Evolutionary conservation across 352 stramenopile genomes (phyloP), one percentile per base, ranked within the genome.

Genomic region (Phytophthora hybrid): DNA sequence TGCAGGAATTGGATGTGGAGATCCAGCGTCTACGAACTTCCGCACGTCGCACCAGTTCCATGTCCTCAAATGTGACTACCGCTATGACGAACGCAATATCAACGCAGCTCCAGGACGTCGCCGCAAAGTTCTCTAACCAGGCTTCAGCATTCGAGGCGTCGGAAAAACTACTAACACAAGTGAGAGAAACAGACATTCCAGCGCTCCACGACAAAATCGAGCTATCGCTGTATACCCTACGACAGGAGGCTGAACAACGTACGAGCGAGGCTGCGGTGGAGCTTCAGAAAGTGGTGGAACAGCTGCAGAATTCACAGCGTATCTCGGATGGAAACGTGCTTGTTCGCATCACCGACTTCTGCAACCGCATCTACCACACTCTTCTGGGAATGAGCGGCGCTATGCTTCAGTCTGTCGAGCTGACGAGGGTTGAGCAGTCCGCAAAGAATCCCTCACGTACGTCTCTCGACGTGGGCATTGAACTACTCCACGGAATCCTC

Each of bases 1-100:
- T 93, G 6, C 79, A 90, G 19, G 65, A 75, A 1, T 55, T 90
- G 2, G 82, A 91, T 31, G 65, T 84, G 14, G 85, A 93, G 44
- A 64, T 93, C 7, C 76, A 86, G 4, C 80, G 83, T 18, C 56
- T 92, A 37, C 80, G 83, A 10, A 80, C 76, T 18, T 79, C 67
- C 2, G 66, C 64, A 7, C 76, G 81, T 3, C 81, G 81, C 2
- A 84, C 82, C 11, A 90, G 70, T 37, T 77, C 80, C 1, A 41
- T 71, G 1, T 69, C 58, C 13, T 74, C 71, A 5, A 76, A 74
- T 16, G 65, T 75, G 8, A 60, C 74, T 0, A 79, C 29, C 19
- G 71, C 71, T 2, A 69, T 82, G 14, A 73, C 68, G 1, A 73
- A 52, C 10, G 72, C 72, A 4, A 59, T 82, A n/a, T 75, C 72